Percentiles rank a stretch among this genome's conserved stretches.
These are phyloP conservation scores for Psilocybe mexicana DNA, from an alignment of 1,284 basidiomycete genomes.

Conservation along the genomic window DNA sequence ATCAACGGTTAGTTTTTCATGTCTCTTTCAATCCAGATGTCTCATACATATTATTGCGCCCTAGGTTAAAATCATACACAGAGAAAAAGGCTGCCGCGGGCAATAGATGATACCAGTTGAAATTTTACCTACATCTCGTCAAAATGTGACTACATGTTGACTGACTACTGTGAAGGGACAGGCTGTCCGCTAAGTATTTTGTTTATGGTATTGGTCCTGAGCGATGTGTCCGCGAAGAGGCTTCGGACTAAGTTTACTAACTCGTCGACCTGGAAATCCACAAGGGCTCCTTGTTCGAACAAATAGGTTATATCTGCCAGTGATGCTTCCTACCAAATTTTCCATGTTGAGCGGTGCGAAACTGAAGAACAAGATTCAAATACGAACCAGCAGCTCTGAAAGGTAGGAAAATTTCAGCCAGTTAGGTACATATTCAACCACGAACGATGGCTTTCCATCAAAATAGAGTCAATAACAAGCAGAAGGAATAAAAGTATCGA, in stretches of 20 bases:
- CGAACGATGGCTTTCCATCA: constrained; percentile 57
- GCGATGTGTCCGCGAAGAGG: constrained; percentile 88
- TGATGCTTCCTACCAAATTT: constrained; percentile 73
- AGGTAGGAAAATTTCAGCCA: constrained; percentile 96
- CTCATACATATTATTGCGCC: background rate
- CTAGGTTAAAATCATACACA: constrained; percentile 53
- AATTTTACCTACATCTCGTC: background rate
- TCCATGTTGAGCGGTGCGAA: constrained; percentile 8
- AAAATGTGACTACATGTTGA: background rate
- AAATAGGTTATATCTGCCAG: constrained; percentile 93
- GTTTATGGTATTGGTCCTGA: constrained; percentile 79
- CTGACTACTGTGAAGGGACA: constrained; percentile 16
- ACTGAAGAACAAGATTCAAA: background rate
- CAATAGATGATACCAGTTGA: constrained; percentile 1
- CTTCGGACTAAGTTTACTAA: constrained; percentile 81
- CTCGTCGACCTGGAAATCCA: constrained; percentile 89
- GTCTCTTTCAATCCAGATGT: constrained; percentile 2
- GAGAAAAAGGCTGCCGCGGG: constrained; percentile 40
- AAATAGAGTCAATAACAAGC: background rate
- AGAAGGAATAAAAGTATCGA: background rate
- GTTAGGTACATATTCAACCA: constrained; percentile 78
- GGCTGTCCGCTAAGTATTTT: constrained; percentile 68
- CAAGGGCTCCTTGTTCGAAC: constrained; percentile 87
- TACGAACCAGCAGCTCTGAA: constrained; percentile 81
- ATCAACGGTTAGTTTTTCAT: constrained; percentile 45